Base-by-base conservation (phyloP, 495 filamentous ascomycete species). In the Penicillium goetzii region DNA sequence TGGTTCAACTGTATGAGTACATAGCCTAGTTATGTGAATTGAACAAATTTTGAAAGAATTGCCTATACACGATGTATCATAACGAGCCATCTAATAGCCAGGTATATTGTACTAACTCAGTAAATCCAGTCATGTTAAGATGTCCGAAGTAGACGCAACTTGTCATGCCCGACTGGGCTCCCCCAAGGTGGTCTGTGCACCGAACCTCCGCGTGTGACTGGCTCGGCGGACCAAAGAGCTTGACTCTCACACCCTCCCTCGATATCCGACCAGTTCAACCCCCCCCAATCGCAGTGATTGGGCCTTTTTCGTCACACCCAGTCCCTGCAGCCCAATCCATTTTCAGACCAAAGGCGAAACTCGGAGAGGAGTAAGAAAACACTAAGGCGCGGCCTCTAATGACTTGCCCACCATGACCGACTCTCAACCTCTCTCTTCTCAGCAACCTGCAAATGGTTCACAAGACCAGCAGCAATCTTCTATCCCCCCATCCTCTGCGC, bases 341-440 rank as follows among this genome's bases (percentile, higher is more conserved):
- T 62, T 26, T 52, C 21, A 53, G 23, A 56, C 52, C 32, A 55
- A 33, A 32, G 2, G 30, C 6, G 19, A 25, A 47, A n/a, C 19
- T 25, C 58, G 36, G 49, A 36, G 58, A 19, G 51, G 34, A 45
- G 33, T 4, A 23, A 54, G 21, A 63, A 7, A 53, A n/a, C n/a
- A 28, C 6, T 32, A 32, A 53, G 8, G 15, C 14, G 5, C 1
- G 30, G 3, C 45, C 32, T 52, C 53, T 51, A 23, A 32, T 65
- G 66, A 68, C 38, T 56, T 56, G 62, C 62, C 66, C 62, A 61
- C 33, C 52, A 68, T 69, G 67, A 58, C 60, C 54, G 67, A 69
- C 14, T 11, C 64, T 43, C 66, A 65, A 63, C 58, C 58, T 58
- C 32, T 53, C 9, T 43, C 62, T 19, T 41, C 23, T 21, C 51